Evolutionary conservation across 805 yeast genomes (phyloP).

Genomic region (Metschnikowia vanudenii): DNA sequence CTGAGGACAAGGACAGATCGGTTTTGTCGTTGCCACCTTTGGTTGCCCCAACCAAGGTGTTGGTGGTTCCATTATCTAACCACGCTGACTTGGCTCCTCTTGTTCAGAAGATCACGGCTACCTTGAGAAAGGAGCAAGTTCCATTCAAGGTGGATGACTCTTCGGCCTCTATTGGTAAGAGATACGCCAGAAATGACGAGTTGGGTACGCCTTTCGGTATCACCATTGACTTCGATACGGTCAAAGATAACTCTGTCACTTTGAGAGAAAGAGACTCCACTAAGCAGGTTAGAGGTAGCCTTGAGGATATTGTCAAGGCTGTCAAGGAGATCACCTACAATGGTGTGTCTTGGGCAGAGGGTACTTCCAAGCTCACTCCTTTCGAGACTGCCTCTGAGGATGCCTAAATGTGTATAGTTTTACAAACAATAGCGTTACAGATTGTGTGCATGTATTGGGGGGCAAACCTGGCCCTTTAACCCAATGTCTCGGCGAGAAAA

Average conservation of each 20-base stretch:
- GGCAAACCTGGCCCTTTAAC: no score
- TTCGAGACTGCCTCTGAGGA: slow-evolving; percentile 49
- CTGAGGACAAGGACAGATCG: slow-evolving; percentile 79
- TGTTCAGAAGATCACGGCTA: slow-evolving; percentile 63
- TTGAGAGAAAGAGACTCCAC: slow-evolving; percentile 97
- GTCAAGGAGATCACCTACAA: slow-evolving; percentile 72
- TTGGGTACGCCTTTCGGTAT: slow-evolving; percentile 98
- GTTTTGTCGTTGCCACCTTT: slow-evolving; percentile 90
- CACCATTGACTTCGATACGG: slow-evolving; percentile 92
- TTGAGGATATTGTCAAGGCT: slow-evolving; percentile 67
- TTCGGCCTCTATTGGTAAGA: slow-evolving; percentile 94
- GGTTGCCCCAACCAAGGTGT: slow-evolving; percentile 97
- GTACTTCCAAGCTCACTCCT: slow-evolving; percentile 66
- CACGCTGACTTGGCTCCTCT: slow-evolving; percentile 78
- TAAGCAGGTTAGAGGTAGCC: slow-evolving; percentile 90
- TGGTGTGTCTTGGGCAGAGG: slow-evolving; percentile 81
- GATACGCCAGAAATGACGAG: slow-evolving; percentile 98
- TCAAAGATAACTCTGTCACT: slow-evolving; percentile 84
- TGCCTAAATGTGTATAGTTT: slow-evolving; percentile 4
- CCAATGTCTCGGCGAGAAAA: slow-evolving; percentile 60
- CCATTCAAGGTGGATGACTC: slow-evolving; percentile 97
- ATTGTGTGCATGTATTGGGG: no score
- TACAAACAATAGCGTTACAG: background rate
- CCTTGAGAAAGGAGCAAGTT: slow-evolving; percentile 75
- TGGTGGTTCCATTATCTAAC: slow-evolving; percentile 89